Evolutionary conservation across 2,329 filamentous ascomycete genomes (phyloP).

Genomic region (Aspergillus hortae): DNA sequence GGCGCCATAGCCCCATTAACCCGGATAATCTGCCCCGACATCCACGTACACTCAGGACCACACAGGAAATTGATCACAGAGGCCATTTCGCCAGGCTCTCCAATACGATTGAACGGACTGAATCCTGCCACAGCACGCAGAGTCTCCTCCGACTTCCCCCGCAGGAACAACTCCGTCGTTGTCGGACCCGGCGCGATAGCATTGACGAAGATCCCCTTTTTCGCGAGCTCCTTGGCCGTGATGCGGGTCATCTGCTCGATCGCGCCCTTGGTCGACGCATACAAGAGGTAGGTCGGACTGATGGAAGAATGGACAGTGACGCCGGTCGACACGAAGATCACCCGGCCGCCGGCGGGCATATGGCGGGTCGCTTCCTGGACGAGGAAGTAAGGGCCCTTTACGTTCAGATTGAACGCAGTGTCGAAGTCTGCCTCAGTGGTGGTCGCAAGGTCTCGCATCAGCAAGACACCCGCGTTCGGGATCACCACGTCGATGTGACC

Average conservation of each 20-base stretch:
- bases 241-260: constrained; percentile 58
- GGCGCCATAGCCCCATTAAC: constrained; percentile 41
- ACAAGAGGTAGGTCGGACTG: constrained; percentile 49
- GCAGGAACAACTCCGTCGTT: constrained; percentile 54
- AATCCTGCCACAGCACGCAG: constrained; percentile 40
- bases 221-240: constrained; percentile 54
- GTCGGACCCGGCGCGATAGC: constrained; percentile 53
- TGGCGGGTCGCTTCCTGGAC: constrained; percentile 46
- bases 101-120: constrained; percentile 47
- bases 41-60: constrained; percentile 37
- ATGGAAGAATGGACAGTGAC: constrained; percentile 39
- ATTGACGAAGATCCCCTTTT: constrained; percentile 52
- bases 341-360: constrained; percentile 47
- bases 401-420: constrained; percentile 49
- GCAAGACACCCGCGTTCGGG: too few relatives aligned
- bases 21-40: constrained; percentile 47
- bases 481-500: too few relatives aligned
- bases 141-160: constrained; percentile 48
- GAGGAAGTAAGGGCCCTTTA: constrained; percentile 57
- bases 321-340: constrained; percentile 53
- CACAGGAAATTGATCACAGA: constrained; percentile 45
- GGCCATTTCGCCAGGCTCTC: constrained; percentile 50
- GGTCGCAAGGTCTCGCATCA: too few relatives aligned
- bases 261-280: constrained; percentile 56
- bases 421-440: constrained; percentile 52